Percentiles rank a stretch among this genome's conserved stretches.
phyloP scores from a whole-genome alignment of 345 rosid genomes.

The Gossypium anomalum region DNA sequence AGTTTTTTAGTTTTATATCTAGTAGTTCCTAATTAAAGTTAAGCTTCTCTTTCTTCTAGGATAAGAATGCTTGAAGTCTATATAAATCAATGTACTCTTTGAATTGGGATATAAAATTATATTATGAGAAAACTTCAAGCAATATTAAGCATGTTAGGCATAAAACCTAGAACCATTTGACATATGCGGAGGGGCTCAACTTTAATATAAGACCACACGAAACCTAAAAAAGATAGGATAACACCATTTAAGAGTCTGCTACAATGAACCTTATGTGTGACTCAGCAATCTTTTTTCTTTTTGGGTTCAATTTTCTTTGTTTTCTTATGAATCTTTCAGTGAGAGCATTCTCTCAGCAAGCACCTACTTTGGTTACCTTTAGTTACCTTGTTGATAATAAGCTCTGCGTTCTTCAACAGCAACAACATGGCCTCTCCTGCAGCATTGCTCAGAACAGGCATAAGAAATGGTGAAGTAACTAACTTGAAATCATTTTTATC shows the following conservation, averaged over 20 bases:
- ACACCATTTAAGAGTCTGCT: neutral
- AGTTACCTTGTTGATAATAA: slow-evolving; percentile 82
- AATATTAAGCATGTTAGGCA: too few species aligned
- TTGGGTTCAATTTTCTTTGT: neutral
- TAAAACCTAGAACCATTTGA: neutral
- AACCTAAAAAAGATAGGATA: too few species aligned
- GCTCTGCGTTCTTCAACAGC: slow-evolving; percentile 84
- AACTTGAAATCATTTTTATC: slow-evolving; percentile 88
- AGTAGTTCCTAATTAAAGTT: neutral
- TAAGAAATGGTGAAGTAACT: slow-evolving; percentile 86
- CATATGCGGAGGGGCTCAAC: neutral
- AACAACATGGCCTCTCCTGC: slow-evolving; percentile 84
- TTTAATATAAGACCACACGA: too few species aligned
- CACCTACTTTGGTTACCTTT: neutral
- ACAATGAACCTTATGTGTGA: too few species aligned
- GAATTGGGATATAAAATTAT: too few species aligned
- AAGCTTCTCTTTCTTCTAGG: neutral
- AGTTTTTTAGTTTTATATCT: neutral
- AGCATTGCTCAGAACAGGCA: slow-evolving; percentile 88
- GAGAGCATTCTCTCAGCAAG: neutral
- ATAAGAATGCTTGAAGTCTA: neutral
- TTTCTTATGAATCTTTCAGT: neutral
- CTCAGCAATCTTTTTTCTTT: neutral
- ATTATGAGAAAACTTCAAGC: too few species aligned
- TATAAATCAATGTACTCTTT: neutral